Evolutionary conservation across 1,284 basidiomycete species (phyloP), one percentile per base, ranked within the genome.

Genomic region (Cystobasidium slooffiae): DNA sequence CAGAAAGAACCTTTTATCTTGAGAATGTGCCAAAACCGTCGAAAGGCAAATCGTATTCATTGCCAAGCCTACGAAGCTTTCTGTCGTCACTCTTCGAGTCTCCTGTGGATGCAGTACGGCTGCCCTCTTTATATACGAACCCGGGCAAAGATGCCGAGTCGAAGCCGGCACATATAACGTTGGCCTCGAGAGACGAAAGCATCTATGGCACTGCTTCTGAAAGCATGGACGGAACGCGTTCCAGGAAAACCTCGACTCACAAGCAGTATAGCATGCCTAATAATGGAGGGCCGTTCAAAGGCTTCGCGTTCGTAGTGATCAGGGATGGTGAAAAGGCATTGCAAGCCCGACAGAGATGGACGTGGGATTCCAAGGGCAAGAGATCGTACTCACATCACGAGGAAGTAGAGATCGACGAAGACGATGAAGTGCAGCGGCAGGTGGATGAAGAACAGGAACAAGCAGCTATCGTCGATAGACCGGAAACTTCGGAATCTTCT

Each of bases 211-310:
- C 1, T 31, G 5, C 31, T 31, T 31, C 31, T 31, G 31, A 5
- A 31, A 31, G 31, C 31, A 31, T 31, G 31, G 2, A 1, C 5
- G 31, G 31, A 5, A 31, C 61, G 14, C 9, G 31, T 0, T 47
- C 61, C 20, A 65, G 49, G 12, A 49, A 52, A 66, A 46, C 9
- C 2, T 31, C 31, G 1, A 5, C 5, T 1, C 52, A 43, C 20
- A n/a, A 63, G 51, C 37, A 51, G 58, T 59, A 53, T 31, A 31
- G 37, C 2, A 56, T 80, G 37, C 79, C 79, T 5, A 68, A 43
- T 18, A 70, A 78, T 31, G 79, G 78, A 0, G 79, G 79, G 20
- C 73, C 75, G n/a, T 79, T 78, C 75, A 78, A 77, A 51, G 78
- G 78, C 0, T 79, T 78, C 46, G 76, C 75, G 12, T 79, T 79